Percentiles rank a stretch among this genome's conserved stretches.
phyloP scores from a whole-genome alignment of 306 rosid species.

The Glycine latifolia region DNA sequence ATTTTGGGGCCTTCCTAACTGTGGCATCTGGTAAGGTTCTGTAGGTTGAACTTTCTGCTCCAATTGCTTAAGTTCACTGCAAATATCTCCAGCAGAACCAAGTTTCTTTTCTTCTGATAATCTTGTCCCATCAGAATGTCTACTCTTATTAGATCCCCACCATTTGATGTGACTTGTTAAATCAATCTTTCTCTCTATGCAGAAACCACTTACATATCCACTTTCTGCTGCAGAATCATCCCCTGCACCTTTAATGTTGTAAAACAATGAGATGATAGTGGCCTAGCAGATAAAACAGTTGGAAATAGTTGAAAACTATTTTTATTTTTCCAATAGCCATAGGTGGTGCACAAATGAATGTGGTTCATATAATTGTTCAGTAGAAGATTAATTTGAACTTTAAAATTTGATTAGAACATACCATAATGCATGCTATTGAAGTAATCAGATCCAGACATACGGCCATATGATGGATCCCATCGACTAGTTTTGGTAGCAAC shows the following conservation, averaged over 20 bases:
- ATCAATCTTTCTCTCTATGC: constrained; percentile 86
- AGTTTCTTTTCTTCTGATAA: constrained; percentile 75
- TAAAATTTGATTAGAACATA: constrained; percentile 53
- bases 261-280: constrained; percentile 40
- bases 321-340: constrained; percentile 6
- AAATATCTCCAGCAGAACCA: constrained; percentile 68
- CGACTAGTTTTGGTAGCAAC: constrained; percentile 63
- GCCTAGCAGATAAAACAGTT: constrained; percentile 30
- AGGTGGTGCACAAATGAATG: constrained; percentile 18
- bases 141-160: constrained; percentile 90
- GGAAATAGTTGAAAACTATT: constrained; percentile 11
- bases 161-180: constrained; percentile 88
- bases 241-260: constrained; percentile 61
- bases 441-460: constrained; percentile 88
- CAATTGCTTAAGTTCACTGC: constrained; percentile 76
- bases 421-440: constrained; percentile 76
- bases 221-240: constrained; percentile 83
- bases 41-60: constrained; percentile 73
- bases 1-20: constrained; percentile 65
- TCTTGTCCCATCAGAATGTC: constrained; percentile 69
- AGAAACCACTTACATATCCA: constrained; percentile 65
- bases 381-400: constrained; percentile 39
- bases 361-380: constrained; percentile 11
- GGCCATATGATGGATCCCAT: constrained; percentile 92
- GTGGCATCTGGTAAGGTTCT: constrained; percentile 96